phyloP scores from a whole-genome alignment of 2,329 filamentous ascomycete genomes.

The Penicillium digitatum region DNA sequence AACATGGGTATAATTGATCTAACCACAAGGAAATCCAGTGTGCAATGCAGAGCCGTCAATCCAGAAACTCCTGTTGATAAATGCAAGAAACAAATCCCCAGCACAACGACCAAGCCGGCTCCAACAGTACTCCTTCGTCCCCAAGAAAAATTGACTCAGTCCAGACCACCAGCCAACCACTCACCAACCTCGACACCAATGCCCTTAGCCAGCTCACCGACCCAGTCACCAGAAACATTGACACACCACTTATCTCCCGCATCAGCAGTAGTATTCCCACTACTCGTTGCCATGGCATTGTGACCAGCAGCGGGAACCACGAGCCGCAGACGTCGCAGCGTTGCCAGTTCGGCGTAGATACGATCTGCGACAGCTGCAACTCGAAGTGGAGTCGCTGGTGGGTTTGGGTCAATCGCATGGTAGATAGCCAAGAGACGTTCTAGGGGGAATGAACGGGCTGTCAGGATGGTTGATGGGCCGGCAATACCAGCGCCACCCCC shows the following conservation, averaged over 20 bases:
- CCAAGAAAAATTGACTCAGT: constrained; percentile 18
- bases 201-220: constrained; percentile 43
- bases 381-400: constrained; percentile 39
- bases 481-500: constrained; percentile 31
- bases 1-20: constrained; percentile 3
- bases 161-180: constrained; percentile 40
- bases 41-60: not conserved
- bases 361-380: constrained; percentile 40
- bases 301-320: constrained; percentile 43
- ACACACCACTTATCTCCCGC: constrained; percentile 48
- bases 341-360: constrained; percentile 46
- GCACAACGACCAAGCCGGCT: not conserved
- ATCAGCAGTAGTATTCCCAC: constrained; percentile 37
- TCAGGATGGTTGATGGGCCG: constrained; percentile 40
- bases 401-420: constrained; percentile 46
- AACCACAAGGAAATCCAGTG: not conserved
- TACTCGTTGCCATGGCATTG: constrained; percentile 30
- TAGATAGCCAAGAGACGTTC: constrained; percentile 48
- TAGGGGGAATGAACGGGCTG: constrained; percentile 43
- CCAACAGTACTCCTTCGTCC: not conserved
- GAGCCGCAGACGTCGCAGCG: constrained; percentile 45
- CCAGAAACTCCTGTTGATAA: not conserved
- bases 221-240: constrained; percentile 47
- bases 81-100: constrained; percentile 4
- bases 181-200: constrained; percentile 47